Evolutionary conservation across 2,329 filamentous ascomycete genomes (phyloP), one percentile per base, ranked within the genome.

Genomic region (Aureobasidium sp.): DNA sequence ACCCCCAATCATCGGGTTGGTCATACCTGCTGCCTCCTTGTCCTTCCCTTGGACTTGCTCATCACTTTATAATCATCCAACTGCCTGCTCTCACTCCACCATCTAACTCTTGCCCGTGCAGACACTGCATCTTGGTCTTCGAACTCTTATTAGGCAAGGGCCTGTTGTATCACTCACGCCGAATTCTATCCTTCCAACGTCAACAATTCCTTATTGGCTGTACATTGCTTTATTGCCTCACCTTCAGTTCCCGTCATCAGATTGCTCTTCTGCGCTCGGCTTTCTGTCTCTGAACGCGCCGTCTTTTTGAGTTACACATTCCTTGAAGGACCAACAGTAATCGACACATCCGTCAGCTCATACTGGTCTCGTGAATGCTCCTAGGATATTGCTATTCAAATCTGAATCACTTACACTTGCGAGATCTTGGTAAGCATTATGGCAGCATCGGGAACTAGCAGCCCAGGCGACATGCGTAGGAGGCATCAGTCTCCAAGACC

Each of bases 401-500:
- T 5, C 10, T 17, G 39, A 23, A n/a, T 15, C 39, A 36, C 17
- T 34, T 17, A 3, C 10, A 8, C 7, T 26, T 8, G 27, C 29
- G 20, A 39, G 23, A 6, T 17, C 36, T 20, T 36, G 2, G n/a
- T 50, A 5, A 12, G 9, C 8, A 26, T 8, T 12, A 63, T 63
- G 61, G 63, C 61, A 63, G 56, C 64, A 57, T 26, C 56, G 13
- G 46, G 51, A 48, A 56, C 51, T 23, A 58, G 41, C 64, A 67
- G 71, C 64, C 69, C 74, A 66, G 72, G 72, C 66, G 75, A 77
- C 68, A 69, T 73, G 68, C 74, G 75, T 66, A 71, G 75, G 62
- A 73, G 70, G 62, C 71, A 76, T 48, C 68, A 73, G 50, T 77
- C 75, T 70, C 75, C 75, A 66, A 71, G 75, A 64, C 75, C 75